These are phyloP conservation scores for Monosporozyma aquatica DNA, from an alignment of 805 yeast genomes.

Conservation along the genomic window DNA sequence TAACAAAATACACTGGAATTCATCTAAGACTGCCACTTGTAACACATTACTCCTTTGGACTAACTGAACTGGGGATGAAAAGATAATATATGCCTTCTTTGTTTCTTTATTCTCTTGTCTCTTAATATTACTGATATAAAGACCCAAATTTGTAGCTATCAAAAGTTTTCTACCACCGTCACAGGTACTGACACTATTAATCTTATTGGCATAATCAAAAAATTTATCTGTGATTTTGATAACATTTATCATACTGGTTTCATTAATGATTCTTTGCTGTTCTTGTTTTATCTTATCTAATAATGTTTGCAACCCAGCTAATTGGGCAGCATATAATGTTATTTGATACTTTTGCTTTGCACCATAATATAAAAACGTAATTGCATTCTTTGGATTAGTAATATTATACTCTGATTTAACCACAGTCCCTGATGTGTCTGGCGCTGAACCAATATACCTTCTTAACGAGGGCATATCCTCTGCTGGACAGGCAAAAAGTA, in stretches of 20 bases:
- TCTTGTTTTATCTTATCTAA: slow-evolving; percentile 73
- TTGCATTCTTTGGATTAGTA: slow-evolving; percentile 27
- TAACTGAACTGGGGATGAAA: slow-evolving; percentile 66
- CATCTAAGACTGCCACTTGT: slow-evolving; percentile 87
- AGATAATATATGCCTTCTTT: slow-evolving; percentile 41
- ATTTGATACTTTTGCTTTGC: slow-evolving; percentile 35
- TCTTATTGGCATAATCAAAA: slow-evolving; percentile 65
- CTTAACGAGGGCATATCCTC: slow-evolving; percentile 67
- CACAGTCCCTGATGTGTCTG: slow-evolving; percentile 28
- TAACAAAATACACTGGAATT: slow-evolving; percentile 73
- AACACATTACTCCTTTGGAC: slow-evolving; percentile 68
- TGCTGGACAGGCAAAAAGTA: slow-evolving; percentile 62
- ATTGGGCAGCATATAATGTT: slow-evolving; percentile 36
- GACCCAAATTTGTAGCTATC: slow-evolving; percentile 88
- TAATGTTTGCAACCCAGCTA: slow-evolving; percentile 64
- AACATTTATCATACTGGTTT: slow-evolving; percentile 71
- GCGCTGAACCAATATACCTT: slow-evolving; percentile 29
- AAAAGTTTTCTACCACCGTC: slow-evolving; percentile 88
- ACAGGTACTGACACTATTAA: slow-evolving; percentile 86
- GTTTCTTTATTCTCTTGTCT: slow-evolving; percentile 38
- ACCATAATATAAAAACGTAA: slow-evolving; percentile 29
- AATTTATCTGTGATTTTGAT: slow-evolving; percentile 65
- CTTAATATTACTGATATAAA: slow-evolving; percentile 69
- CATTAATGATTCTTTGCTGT: slow-evolving; percentile 59
- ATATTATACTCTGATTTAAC: slow-evolving; percentile 18